phyloP scores from a whole-genome alignment of 129 eudicot species.

The Solidago caesia region DNA sequence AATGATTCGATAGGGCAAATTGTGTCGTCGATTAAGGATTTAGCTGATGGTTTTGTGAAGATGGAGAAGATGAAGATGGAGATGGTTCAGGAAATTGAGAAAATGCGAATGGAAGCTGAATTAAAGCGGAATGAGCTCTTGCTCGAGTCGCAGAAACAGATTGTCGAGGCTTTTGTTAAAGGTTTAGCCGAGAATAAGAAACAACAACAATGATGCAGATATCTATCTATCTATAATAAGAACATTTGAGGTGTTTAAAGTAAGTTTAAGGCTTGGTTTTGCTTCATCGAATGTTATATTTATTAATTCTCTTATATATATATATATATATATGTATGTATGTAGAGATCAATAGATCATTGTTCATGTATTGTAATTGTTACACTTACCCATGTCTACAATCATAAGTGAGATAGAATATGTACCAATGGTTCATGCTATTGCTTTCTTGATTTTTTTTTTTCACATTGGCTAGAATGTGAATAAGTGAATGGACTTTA shows the following conservation, averaged over 20 bases:
- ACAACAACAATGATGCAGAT: constrained; percentile 8
- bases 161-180: constrained; percentile 75
- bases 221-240: background rate
- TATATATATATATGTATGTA: background rate
- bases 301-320: background rate
- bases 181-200: constrained; percentile 56
- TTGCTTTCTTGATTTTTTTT: constrained; percentile 3
- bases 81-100: constrained; percentile 82
- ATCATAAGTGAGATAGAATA: constrained; percentile 17
- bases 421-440: constrained; percentile 15
- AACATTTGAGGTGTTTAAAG: background rate
- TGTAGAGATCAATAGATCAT: background rate
- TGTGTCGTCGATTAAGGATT: constrained; percentile 55
- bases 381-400: constrained; percentile 1
- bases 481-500: constrained; percentile 1
- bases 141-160: constrained; percentile 68
- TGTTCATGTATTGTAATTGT: constrained; percentile 18
- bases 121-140: constrained; percentile 72
- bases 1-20: constrained; percentile 48
- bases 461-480: background rate
- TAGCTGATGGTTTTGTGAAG: constrained; percentile 83
- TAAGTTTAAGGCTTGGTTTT: constrained; percentile 19
- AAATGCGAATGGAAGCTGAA: constrained; percentile 74
- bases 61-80: constrained; percentile 97
- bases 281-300: constrained; percentile 11